Percentiles rank a stretch among this genome's conserved stretches.
Evolutionary conservation across 2,329 filamentous ascomycete genomes (phyloP).

Genomic region (Diaporthe velutina): DNA sequence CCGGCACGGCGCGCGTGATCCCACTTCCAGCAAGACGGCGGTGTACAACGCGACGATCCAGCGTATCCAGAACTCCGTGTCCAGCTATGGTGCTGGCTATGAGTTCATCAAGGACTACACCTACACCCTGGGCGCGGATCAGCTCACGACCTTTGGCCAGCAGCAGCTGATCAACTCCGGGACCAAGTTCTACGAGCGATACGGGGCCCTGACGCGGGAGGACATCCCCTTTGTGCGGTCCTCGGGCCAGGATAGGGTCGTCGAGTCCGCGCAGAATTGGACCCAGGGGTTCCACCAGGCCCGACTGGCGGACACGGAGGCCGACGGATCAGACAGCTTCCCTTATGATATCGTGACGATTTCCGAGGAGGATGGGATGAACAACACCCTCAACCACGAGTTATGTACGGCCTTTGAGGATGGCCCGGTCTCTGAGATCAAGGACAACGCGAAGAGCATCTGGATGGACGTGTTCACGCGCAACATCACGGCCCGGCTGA

Average conservation of each 20-base stretch:
- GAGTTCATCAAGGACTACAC: constrained; percentile 79
- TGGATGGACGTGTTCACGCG: constrained; percentile 77
- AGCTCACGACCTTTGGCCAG: constrained; percentile 75
- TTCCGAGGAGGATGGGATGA: constrained; percentile 73
- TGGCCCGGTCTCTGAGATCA: constrained; percentile 63
- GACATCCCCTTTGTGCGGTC: constrained; percentile 64
- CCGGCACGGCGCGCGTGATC: constrained; percentile 87
- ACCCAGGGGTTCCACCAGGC: constrained; percentile 78
- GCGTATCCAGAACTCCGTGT: constrained; percentile 71
- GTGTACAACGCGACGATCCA: constrained; percentile 74
- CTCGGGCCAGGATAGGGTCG: constrained; percentile 56
- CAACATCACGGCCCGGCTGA: constrained; percentile 77
- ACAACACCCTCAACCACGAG: constrained; percentile 86
- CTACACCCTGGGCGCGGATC: constrained; percentile 69
- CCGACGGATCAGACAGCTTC: constrained; percentile 55
- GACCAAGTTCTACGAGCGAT: constrained; percentile 80
- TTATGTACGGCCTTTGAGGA: constrained; percentile 79
- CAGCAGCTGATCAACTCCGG: constrained; percentile 82
- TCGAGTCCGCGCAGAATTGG: constrained; percentile 78
- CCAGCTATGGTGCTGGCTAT: constrained; percentile 72
- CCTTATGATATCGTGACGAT: constrained; percentile 74
- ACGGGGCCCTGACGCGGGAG: constrained; percentile 70
- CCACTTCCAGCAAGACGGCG: constrained; percentile 76
- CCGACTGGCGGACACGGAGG: constrained; percentile 55
- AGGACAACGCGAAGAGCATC: constrained; percentile 61